phyloP scores from a whole-genome alignment of 768 basidiomycete species.

The Serendipita indica region DNA sequence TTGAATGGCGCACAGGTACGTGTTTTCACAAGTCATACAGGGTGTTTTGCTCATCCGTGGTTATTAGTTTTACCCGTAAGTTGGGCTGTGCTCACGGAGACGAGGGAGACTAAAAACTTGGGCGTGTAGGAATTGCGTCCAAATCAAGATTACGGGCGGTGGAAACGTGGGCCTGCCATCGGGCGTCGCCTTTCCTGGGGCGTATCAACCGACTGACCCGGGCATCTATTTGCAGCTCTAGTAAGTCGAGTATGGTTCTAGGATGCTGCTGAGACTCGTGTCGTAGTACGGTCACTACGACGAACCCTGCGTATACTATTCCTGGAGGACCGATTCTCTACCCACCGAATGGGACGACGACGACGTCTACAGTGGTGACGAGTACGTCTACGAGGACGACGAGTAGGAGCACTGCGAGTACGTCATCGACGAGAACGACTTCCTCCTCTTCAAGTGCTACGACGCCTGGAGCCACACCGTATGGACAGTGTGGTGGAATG shows the following conservation, averaged over 20 bases:
- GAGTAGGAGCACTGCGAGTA: too few relatives aligned
- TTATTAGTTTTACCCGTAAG: slow-evolving; percentile 7
- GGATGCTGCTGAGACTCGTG: background rate
- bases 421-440: too few relatives aligned
- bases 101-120: background rate
- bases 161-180: background rate
- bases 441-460: too few relatives aligned
- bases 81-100: background rate
- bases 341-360: too few relatives aligned
- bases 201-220: slow-evolving; percentile 3
- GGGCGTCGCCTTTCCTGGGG: background rate
- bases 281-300: background rate
- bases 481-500: too few relatives aligned
- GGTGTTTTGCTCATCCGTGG: background rate
- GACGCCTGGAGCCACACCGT: too few relatives aligned
- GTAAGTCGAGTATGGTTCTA: background rate
- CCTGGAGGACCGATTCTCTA: slow-evolving; percentile 3
- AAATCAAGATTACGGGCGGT: slow-evolving; percentile 6
- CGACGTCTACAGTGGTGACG: too few relatives aligned
- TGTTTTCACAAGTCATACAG: background rate
- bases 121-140: background rate
- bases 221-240: background rate
- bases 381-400: too few relatives aligned
- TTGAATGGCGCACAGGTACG: slow-evolving; percentile 4
- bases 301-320: background rate